Evolutionary conservation across 306 rosid species (phyloP).

Genomic region (Sesbania bispinosa): DNA sequence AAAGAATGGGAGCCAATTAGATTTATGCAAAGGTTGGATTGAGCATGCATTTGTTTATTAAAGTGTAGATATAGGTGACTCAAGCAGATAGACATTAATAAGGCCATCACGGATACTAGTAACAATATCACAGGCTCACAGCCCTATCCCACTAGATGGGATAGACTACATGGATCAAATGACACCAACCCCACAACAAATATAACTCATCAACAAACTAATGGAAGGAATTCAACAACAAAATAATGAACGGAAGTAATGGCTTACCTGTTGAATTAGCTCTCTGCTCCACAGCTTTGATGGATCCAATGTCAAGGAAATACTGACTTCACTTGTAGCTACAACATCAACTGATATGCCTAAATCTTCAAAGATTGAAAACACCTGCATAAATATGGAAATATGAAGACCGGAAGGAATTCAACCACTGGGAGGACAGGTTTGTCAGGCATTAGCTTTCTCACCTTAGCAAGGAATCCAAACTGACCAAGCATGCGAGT

Average conservation of each 20-base stretch:
- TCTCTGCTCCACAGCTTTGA: conserved; percentile 92
- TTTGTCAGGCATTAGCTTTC: conserved; percentile 21
- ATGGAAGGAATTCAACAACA: conserved; percentile 15
- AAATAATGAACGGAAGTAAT: background rate
- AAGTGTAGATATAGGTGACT: background rate
- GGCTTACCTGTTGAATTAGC: conserved; percentile 75
- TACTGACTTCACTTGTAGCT: conserved; percentile 87
- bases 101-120: background rate
- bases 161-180: background rate
- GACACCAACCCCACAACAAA: background rate
- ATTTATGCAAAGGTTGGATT: background rate
- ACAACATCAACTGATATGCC: conserved; percentile 86
- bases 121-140: background rate
- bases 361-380: conserved; percentile 79
- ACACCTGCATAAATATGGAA: conserved; percentile 53
- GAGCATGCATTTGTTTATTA: background rate
- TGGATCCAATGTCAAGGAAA: conserved; percentile 86
- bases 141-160: background rate
- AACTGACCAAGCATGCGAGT: conserved; percentile 96
- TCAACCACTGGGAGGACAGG: background rate
- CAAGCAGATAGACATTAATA: background rate
- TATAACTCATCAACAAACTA: conserved; percentile 1
- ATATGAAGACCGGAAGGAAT: conserved; percentile 6
- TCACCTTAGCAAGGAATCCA: conserved; percentile 96
- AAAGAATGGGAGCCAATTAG: conserved; percentile 18